These are phyloP conservation scores for Xylaria sp. DNA, from an alignment of 2,329 filamentous ascomycete genomes.

Conservation along the genomic window DNA sequence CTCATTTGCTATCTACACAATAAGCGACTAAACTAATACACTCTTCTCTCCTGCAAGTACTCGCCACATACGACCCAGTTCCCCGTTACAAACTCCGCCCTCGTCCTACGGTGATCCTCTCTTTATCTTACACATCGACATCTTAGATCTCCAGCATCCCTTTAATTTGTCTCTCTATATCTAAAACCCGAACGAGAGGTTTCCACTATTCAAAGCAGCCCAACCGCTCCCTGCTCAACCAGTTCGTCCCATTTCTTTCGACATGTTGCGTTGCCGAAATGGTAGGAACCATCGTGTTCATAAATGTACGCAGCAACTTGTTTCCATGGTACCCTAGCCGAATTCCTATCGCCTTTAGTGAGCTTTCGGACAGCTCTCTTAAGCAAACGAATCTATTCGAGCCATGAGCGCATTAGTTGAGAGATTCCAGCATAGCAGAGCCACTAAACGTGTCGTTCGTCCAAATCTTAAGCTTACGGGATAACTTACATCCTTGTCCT, in stretches of 20 bases:
- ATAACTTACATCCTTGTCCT: slow-evolving; percentile 69
- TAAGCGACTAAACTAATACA: slow-evolving; percentile 26
- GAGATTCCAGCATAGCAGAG: background rate
- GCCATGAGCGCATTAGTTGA: slow-evolving; percentile 5
- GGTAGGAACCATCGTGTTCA: slow-evolving; percentile 65
- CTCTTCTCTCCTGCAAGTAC: slow-evolving; percentile 43
- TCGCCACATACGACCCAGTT: slow-evolving; percentile 28
- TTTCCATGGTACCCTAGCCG: slow-evolving; percentile 66
- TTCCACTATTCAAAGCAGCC: slow-evolving; percentile 18
- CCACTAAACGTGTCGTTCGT: background rate
- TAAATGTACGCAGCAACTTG: slow-evolving; percentile 65
- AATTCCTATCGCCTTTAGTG: slow-evolving; percentile 46
- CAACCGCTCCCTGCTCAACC: slow-evolving; percentile 42
- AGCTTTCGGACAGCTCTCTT: slow-evolving; percentile 56
- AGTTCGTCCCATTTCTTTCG: slow-evolving; percentile 67
- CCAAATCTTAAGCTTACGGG: background rate
- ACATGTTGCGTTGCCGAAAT: slow-evolving; percentile 69
- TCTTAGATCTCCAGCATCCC: slow-evolving; percentile 9
- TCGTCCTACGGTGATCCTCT: background rate
- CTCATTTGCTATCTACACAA: slow-evolving; percentile 32
- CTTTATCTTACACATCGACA: slow-evolving; percentile 39
- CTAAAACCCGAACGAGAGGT: background rate
- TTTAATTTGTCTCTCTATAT: background rate
- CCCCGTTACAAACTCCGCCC: slow-evolving; percentile 25
- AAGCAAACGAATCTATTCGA: slow-evolving; percentile 57